phyloP scores from a whole-genome alignment of 2,329 filamentous ascomycete genomes.

The Bipolaris zeicola region DNA sequence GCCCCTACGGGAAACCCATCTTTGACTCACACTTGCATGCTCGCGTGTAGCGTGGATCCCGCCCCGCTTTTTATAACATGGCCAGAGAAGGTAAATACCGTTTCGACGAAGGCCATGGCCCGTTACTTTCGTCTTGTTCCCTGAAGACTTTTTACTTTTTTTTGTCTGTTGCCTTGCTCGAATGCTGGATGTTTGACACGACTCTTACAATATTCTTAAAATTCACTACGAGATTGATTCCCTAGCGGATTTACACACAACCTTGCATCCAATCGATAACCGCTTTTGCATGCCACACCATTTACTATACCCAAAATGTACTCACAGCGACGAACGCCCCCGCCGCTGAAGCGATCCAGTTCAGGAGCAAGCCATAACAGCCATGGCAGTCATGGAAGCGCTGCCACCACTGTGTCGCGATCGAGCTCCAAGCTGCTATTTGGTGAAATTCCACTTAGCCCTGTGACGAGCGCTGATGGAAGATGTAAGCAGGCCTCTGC shows the following conservation, averaged over 20 bases:
- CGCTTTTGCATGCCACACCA: slow-evolving; percentile 23
- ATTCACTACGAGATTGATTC: slow-evolving; percentile 20
- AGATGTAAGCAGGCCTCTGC: slow-evolving; percentile 39
- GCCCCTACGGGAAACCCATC: slow-evolving; percentile 18
- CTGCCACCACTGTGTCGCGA: slow-evolving; percentile 44
- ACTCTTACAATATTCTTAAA: slow-evolving; percentile 23
- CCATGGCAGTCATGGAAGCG: slow-evolving; percentile 39
- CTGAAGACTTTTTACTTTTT: slow-evolving; percentile 24
- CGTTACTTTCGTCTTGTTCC: slow-evolving; percentile 16
- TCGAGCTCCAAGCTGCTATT: slow-evolving; percentile 53
- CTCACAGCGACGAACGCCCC: slow-evolving; percentile 41
- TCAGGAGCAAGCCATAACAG: slow-evolving; percentile 47
- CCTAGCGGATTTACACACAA: slow-evolving; percentile 10
- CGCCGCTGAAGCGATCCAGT: slow-evolving; percentile 47
- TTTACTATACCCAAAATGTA: slow-evolving; percentile 33
- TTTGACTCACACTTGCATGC: slow-evolving; percentile 53
- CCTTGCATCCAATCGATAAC: neutral
- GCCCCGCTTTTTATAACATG: slow-evolving; percentile 25
- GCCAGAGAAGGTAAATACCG: slow-evolving; percentile 43
- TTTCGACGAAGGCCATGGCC: slow-evolving; percentile 33
- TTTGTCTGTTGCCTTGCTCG: slow-evolving; percentile 18
- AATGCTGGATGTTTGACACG: slow-evolving; percentile 28
- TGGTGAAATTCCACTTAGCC: slow-evolving; percentile 56
- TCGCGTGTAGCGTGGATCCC: slow-evolving; percentile 30
- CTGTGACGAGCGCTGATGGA: slow-evolving; percentile 44